Base-by-base conservation (phyloP, 2,329 filamentous ascomycete species). In the Aureobasidium melanogenum region DNA sequence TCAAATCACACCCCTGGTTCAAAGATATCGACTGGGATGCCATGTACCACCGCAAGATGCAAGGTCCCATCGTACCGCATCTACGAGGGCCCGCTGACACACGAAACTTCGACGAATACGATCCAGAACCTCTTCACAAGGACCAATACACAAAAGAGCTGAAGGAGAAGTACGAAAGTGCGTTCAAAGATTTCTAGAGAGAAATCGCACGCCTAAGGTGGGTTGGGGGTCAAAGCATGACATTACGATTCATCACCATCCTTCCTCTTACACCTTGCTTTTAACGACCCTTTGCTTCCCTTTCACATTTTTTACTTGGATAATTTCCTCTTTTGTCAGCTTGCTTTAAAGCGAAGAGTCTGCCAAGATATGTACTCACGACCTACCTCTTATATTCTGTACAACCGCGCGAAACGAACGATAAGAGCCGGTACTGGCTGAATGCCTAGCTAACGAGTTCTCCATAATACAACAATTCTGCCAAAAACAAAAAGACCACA, bases 91-190 rank as follows among this genome's bases (percentile, higher is more conserved):
- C 85, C 0, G 88, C 88, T 34, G 89, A 93, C 69, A 86, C 89
- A 19, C 82, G 88, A 69, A 93, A 90, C 71, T 94, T 93, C 69
- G 89, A 93, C 69, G 80, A 86, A 44, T 94, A 93, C 68, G 87
- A 89, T n/a, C 87, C 90, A 63, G 87, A 91, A 69, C 84, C 87
- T 62, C 83, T 79, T 59, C 80, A 80, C 51, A 78, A 82, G 61
- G 85, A 88, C 41, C 75, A 78, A 61, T 92, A 91, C 69, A 88
- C 86, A 3, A 80, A 84, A 44, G 87, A 90, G 47, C 79, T 91
- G 80, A 79, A 79, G 36, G 77, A 79, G 47, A 84, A 84, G 74
- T 91, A 89, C 72, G 89, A 92, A 60, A 76, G 80, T 56, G 84
- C 80, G 68, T 93, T 93, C 71, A 79, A 80, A 64, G 87, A 88